phyloP scores from a whole-genome alignment of 768 basidiomycete species.

The Russula emetica region DNA sequence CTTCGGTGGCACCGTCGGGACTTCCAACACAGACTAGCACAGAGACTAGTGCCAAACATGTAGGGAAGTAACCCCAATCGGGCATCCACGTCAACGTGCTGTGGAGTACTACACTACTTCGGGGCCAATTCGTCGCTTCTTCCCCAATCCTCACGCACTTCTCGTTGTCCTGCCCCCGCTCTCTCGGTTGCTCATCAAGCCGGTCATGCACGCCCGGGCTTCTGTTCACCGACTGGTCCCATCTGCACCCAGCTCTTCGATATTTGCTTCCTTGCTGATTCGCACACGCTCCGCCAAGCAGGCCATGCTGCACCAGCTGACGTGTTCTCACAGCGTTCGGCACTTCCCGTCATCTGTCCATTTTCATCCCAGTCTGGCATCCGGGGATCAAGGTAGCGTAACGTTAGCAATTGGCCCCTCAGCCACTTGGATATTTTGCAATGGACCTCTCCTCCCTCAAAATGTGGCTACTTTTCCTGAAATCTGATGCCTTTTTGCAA shows the following conservation, averaged over 20 bases:
- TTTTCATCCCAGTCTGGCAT: not conserved
- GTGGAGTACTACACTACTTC: not conserved
- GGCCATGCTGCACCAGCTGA: conserved; percentile 15
- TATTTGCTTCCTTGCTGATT: not conserved
- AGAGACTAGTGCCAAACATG: not conserved
- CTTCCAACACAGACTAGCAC: not conserved
- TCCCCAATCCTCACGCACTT: not conserved
- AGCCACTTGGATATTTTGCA: too few species aligned
- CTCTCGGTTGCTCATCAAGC: not conserved
- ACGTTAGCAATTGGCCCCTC: too few species aligned
- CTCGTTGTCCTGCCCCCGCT: not conserved
- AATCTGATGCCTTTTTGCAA: too few species aligned
- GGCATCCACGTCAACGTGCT: not conserved
- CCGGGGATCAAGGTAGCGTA: not conserved
- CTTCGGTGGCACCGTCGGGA: not conserved
- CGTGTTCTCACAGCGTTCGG: not conserved
- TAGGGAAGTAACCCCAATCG: conserved; percentile 6
- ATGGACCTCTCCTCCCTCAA: too few species aligned
- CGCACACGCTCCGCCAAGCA: not conserved
- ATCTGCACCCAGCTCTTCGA: conserved; percentile 1
- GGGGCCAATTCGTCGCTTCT: not conserved
- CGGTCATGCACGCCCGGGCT: not conserved
- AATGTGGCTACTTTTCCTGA: too few species aligned
- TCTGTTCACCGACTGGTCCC: not conserved
- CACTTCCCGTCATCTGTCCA: not conserved